Conservation (phyloP, 2,329 filamentous ascomycete species). For the Diaporthe humulicola region DNA sequence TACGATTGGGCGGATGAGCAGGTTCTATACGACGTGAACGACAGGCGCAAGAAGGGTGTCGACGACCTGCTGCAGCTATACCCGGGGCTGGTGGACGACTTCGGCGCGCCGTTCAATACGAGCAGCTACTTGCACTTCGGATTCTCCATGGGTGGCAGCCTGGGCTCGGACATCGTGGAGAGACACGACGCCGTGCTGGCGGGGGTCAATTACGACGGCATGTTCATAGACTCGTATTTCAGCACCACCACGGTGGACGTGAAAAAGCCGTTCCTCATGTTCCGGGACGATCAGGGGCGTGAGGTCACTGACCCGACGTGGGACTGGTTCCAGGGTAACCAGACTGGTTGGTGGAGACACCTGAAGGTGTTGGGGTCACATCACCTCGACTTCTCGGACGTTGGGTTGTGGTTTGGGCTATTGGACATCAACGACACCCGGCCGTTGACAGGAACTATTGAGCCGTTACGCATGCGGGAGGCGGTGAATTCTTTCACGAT, state of each 20-base stretch:
- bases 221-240: neutral
- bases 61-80: neutral
- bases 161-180: neutral
- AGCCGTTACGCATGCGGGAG: neutral
- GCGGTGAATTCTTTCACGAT: neutral
- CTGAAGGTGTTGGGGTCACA: neutral
- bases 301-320: neutral
- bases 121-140: conserved; percentile 2
- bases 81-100: neutral
- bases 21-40: neutral
- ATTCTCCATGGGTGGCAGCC: conserved; percentile 1
- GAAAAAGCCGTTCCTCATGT: neutral
- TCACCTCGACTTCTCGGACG: conserved; percentile 5
- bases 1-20: neutral
- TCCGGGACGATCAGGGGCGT: neutral
- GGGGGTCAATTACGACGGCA: conserved; percentile 2
- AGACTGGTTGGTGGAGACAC: neutral
- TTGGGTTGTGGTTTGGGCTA: neutral
- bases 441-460: neutral
- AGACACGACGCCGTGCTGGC: neutral
- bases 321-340: neutral
- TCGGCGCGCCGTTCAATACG: neutral
- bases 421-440: neutral
- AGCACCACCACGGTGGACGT: neutral
- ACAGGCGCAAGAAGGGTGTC: neutral